Base-by-base conservation (phyloP, 345 rosid species). In the Pistacia atlantica region DNA sequence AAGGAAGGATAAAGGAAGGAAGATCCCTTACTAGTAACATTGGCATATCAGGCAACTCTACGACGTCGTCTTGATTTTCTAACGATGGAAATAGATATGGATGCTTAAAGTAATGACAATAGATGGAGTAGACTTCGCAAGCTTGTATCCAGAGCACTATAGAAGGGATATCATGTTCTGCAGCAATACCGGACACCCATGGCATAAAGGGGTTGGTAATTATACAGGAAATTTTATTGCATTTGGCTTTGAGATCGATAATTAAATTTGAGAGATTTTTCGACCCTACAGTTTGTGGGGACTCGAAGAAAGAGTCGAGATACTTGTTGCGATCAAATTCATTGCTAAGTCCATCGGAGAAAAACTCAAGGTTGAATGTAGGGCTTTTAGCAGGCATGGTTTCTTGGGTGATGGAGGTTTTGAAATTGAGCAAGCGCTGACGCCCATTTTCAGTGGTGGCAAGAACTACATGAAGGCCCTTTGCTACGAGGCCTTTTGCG, bases 81-180 rank as follows among this genome's bases (percentile, higher is more conserved):
- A 83, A 62, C 6, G 80, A 45, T 1, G 86, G 85, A 80, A 88
- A 88, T 59, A 69, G 25, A 20, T 81, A 31, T 0, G 79, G 75
- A 48, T 74, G 35, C 79, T 61, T 86, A 55, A 57, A 82, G 51
- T 71, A 88, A 73, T 86, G 88, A 59, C 86, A 88, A 67, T 88
- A 91, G 58, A 86, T 66, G 20, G 82, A 78, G 81, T 20, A 87
- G 56, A 78, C 83, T 12, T 83, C 73, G 64, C 81, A 83, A 70
- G 96, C 82, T 79, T 89, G 86, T 48, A 87, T 86, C 96, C 93
- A 91, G 1, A 88, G 89, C 48, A 86, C 55, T 8, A 86, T 87
- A 67, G 84, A 83, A 54, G 92, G 90, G 62, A 89, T 86, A 17
- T 74, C 78, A 69, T 67, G 78, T 17, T 84, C 58, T 11, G 57